phyloP scores from a whole-genome alignment of 495 filamentous ascomycete genomes.

The Penicillium lagena region DNA sequence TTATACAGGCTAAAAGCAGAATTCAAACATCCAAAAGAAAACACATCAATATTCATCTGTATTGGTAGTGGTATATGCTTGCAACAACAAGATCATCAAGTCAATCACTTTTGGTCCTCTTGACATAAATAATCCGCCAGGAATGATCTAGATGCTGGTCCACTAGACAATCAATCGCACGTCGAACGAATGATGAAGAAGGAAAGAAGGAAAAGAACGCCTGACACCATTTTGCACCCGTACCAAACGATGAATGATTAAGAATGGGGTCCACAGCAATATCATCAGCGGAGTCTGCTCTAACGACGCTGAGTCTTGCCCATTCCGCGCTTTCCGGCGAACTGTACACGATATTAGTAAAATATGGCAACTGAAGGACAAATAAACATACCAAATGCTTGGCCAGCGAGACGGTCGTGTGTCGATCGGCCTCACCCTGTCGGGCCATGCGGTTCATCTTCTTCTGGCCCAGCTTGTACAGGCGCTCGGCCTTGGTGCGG shows the following conservation, averaged over 20 bases:
- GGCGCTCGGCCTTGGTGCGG: conserved; percentile 73
- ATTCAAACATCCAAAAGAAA: not conserved
- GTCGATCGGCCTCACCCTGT: conserved; percentile 93
- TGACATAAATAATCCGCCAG: conserved; percentile 14
- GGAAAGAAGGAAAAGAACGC: conserved; percentile 14
- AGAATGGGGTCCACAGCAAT: conserved; percentile 25
- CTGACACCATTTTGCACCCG: conserved; percentile 31
- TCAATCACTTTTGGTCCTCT: conserved; percentile 27
- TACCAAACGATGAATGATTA: conserved; percentile 31
- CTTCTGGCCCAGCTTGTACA: conserved; percentile 86
- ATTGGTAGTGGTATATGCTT: conserved; percentile 18
- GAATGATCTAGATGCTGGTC: conserved; percentile 15
- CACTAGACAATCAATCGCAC: conserved; percentile 6
- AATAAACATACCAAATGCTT: conserved; percentile 78
- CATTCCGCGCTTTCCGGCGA: conserved; percentile 51
- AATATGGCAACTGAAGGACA: not conserved
- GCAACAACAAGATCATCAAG: conserved; percentile 17
- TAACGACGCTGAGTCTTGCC: conserved; percentile 55
- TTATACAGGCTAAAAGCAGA: too few species aligned
- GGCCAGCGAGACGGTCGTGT: conserved; percentile 70
- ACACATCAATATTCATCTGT: conserved; percentile 6
- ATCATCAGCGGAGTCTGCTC: conserved; percentile 9
- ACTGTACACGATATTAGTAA: conserved; percentile 24
- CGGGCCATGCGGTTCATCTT: conserved; percentile 98
- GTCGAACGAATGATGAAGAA: conserved; percentile 9